Percentiles rank a stretch among this genome's conserved stretches.
These are phyloP conservation scores for Saccharomycopsis sp. DNA, from an alignment of 805 yeast species.

Conservation along the genomic window DNA sequence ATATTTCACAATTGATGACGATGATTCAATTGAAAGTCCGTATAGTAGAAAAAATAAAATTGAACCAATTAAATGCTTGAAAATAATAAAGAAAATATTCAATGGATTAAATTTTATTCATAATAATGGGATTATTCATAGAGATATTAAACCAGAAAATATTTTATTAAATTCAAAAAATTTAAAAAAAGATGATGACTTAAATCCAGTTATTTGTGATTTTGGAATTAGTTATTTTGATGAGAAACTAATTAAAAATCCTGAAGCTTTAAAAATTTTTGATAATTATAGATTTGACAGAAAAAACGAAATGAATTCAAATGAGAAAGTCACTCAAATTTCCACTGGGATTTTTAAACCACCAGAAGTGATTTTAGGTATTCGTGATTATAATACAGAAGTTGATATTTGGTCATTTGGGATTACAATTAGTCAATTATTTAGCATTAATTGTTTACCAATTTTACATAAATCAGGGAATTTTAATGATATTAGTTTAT, in stretches of 20 bases:
- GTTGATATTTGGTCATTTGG: slow-evolving; percentile 72
- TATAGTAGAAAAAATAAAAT: slow-evolving; percentile 9
- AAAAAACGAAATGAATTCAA: slow-evolving; percentile 1
- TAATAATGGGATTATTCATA: slow-evolving; percentile 52
- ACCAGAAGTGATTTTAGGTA: slow-evolving; percentile 61
- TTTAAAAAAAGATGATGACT: slow-evolving; percentile 20
- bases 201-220: slow-evolving; percentile 38
- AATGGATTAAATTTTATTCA: slow-evolving; percentile 47
- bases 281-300: slow-evolving; percentile 2
- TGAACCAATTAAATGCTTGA: slow-evolving; percentile 12
- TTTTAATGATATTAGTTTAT: slow-evolving; percentile 46
- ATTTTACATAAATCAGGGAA: slow-evolving; percentile 30
- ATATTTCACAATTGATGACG: slow-evolving; percentile 16
- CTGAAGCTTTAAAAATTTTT: slow-evolving; percentile 21
- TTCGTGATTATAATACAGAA: slow-evolving; percentile 39
- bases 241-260: slow-evolving; percentile 19
- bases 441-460: slow-evolving; percentile 29
- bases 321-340: slow-evolving; percentile 22
- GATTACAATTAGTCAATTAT: slow-evolving; percentile 45
- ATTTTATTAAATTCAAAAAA: slow-evolving; percentile 32
- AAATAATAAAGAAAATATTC: slow-evolving; percentile 27
- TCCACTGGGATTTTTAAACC: slow-evolving; percentile 61
- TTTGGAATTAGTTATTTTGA: slow-evolving; percentile 51
- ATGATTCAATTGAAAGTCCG: slow-evolving; percentile 3
- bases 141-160: slow-evolving; percentile 67